These are phyloP conservation scores for Astrothelium subdiscretum DNA, from an alignment of 495 filamentous ascomycete genomes.

Conservation along the genomic window DNA sequence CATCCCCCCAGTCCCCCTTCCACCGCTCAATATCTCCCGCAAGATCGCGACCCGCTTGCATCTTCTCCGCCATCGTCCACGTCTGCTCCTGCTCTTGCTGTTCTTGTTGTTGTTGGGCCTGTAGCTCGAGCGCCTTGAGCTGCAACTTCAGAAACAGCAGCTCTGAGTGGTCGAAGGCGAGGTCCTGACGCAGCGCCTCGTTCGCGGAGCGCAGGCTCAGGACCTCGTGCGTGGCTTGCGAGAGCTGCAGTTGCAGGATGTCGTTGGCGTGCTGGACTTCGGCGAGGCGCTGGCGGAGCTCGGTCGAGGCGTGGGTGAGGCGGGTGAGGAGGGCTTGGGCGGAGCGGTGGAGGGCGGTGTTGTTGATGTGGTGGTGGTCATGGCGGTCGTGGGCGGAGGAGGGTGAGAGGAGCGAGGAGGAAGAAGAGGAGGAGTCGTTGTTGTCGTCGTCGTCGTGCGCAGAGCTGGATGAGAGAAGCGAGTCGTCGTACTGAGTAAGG, in stretches of 20 bases:
- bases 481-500: too few species aligned
- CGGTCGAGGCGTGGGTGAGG: conserved; percentile 1
- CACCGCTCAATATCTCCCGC: conserved; percentile 4
- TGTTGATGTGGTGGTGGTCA: too few species aligned
- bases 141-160: conserved; percentile 22
- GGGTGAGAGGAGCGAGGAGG: background rate
- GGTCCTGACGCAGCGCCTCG: conserved; percentile 11
- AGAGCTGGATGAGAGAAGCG: background rate
- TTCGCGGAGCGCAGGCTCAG: conserved; percentile 13
- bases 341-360: conserved; percentile 6
- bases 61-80: background rate
- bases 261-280: conserved; percentile 15
- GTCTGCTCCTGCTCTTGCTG: background rate
- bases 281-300: conserved; percentile 17
- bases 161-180: conserved; percentile 20
- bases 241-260: conserved; percentile 6
- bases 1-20: conserved; percentile 3
- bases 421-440: too few species aligned
- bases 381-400: conserved; percentile 8
- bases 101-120: background rate
- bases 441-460: too few species aligned
- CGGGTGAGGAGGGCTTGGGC: conserved; percentile 12
- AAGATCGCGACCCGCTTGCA: background rate
- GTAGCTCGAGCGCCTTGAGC: conserved; percentile 16
- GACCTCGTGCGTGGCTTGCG: conserved; percentile 4